These are phyloP conservation scores for Sclerotinia glacialis DNA, from an alignment of 2,329 filamentous ascomycete species.

Conservation along the genomic window DNA sequence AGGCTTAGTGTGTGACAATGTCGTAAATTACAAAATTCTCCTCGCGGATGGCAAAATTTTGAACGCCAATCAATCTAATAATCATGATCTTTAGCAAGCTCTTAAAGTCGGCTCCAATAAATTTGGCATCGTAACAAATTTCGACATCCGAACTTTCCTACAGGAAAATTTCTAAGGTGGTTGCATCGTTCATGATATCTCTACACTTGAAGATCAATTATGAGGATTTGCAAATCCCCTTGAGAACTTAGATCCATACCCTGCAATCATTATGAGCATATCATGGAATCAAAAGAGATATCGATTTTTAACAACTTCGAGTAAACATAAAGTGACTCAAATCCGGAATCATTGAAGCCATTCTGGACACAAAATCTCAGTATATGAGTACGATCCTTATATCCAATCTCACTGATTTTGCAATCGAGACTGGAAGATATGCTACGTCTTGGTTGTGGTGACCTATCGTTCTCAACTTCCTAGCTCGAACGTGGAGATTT, in stretches of 20 bases:
- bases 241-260: background rate
- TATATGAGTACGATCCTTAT: conserved; percentile 5
- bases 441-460: background rate
- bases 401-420: background rate
- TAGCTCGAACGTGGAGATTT: background rate
- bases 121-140: conserved; percentile 42
- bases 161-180: background rate
- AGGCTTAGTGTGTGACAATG: conserved; percentile 28
- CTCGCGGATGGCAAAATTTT: background rate
- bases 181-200: background rate
- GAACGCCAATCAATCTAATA: background rate
- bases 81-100: conserved; percentile 1
- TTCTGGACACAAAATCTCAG: background rate
- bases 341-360: background rate
- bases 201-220: background rate
- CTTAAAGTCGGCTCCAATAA: background rate
- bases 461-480: background rate
- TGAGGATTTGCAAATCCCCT: background rate
- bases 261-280: background rate
- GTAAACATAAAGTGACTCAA: background rate
- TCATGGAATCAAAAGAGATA: background rate
- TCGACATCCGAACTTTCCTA: background rate
- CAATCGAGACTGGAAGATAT: background rate
- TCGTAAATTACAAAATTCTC: conserved; percentile 24
- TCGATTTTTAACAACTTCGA: background rate